A percentile compares a stretch with the other conserved stretches of the same genome.
Evolutionary conservation across 805 yeast species (phyloP).

Genomic region (Saccharomycopsis capsularis): DNA sequence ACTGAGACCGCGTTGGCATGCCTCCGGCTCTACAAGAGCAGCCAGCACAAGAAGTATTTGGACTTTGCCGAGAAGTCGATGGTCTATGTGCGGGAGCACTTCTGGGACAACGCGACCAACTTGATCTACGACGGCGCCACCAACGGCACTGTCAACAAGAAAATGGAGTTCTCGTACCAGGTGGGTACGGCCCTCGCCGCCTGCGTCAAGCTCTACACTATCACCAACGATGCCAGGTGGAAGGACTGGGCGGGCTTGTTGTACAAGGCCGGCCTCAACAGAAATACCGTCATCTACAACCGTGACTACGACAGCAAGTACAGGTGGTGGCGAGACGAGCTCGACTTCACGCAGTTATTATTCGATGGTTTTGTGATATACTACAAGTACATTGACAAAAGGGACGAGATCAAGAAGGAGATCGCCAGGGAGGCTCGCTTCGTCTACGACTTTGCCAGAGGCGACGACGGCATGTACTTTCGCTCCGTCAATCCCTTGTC

Average conservation of each 20-base stretch:
- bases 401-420: slow-evolving; percentile 37
- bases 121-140: slow-evolving; percentile 56
- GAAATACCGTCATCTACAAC: slow-evolving; percentile 51
- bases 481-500: slow-evolving; percentile 53
- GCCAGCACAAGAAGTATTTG: slow-evolving; percentile 41
- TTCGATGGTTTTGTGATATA: slow-evolving; percentile 66
- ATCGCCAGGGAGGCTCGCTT: slow-evolving; percentile 44
- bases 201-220: slow-evolving; percentile 40
- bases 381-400: slow-evolving; percentile 29
- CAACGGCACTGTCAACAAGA: slow-evolving; percentile 33
- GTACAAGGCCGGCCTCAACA: slow-evolving; percentile 53
- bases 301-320: slow-evolving; percentile 47
- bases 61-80: slow-evolving; percentile 54
- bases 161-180: slow-evolving; percentile 61
- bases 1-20: slow-evolving; percentile 61
- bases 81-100: slow-evolving; percentile 47
- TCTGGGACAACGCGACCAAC: slow-evolving; percentile 48
- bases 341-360: slow-evolving; percentile 56
- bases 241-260: slow-evolving; percentile 26
- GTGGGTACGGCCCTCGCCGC: slow-evolving; percentile 59
- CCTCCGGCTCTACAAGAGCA: slow-evolving; percentile 46
- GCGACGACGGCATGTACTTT: slow-evolving; percentile 48
- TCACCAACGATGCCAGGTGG: slow-evolving; percentile 49
- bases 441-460: slow-evolving; percentile 40
- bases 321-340: slow-evolving; percentile 58